Base-by-base conservation (phyloP, 1,139 yeast species). In the Suhomyces bolitotheri region DNA sequence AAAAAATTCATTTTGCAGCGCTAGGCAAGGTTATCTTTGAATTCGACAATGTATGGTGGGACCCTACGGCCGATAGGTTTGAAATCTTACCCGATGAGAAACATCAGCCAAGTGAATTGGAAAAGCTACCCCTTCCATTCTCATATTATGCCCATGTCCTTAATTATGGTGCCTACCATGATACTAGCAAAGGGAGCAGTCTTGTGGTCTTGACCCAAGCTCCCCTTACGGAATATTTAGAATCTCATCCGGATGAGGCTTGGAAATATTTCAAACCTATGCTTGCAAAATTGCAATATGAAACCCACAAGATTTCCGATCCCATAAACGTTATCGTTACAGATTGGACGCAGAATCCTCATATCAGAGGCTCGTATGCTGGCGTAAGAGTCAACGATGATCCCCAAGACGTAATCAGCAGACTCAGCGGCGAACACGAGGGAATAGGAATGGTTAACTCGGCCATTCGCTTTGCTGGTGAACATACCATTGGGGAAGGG, bases 11-110 rank as follows among this genome's bases (percentile, higher is more conserved):
- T 46, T 81, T 78, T 56, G 90, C 88, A 0, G 76, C 85, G 1
- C 60, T 88, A 33, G 96, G 96, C 0, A 88, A 88, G 57, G 81
- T 85, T 5, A 64, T 84, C 0, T 71, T 88, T 45, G 94, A 84
- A 53, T 88, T 87, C 52, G 80, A 76, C 9, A 42, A 57, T 2
- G 63, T 74, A 1, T 84, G 85, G 71, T 87, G 96, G 96, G 73
- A 78, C 35, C 51, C 49, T 3, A 55, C 62, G 15, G 60, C 60
- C 21, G 89, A 82, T 51, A 58, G 84, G 31, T 71, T 78, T 45
- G 59, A 71, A 22, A 66, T 79, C 1, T 43, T 79, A 4, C 68
- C 78, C 0, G 57, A 58, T 14, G 62, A 36, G 4, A 24, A 22
- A 4, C 25, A 23, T 16, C 34, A 27, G 3, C 66, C 7, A 2